Evolutionary conservation across 2,329 filamentous ascomycete species (phyloP).

Genomic region (Aspergillus sp.): DNA sequence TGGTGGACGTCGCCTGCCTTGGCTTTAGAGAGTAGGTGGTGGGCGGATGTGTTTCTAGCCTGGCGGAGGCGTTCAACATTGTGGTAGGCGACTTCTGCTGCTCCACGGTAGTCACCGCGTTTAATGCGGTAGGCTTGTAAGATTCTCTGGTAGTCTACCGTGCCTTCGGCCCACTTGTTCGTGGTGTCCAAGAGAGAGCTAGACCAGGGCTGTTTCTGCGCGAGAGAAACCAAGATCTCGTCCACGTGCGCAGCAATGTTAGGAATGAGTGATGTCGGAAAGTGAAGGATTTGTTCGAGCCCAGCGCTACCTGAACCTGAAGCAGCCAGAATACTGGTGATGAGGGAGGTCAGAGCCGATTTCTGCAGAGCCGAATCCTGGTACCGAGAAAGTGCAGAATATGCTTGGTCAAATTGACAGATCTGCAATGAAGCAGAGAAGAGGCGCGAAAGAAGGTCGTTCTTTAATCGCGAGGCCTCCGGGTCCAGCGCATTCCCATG

Average conservation of each 20-base stretch:
- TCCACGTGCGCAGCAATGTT: constrained; percentile 78
- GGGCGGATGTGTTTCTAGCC: constrained; percentile 33
- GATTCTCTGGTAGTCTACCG: constrained; percentile 78
- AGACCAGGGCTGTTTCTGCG: constrained; percentile 67
- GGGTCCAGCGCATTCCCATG: constrained; percentile 32
- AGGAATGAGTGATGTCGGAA: constrained; percentile 66
- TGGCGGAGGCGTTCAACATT: constrained; percentile 53
- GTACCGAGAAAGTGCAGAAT: constrained; percentile 73
- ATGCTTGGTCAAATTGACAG: constrained; percentile 78
- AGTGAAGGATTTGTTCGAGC: constrained; percentile 63
- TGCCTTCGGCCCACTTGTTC: constrained; percentile 32
- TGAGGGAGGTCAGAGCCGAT: constrained; percentile 68
- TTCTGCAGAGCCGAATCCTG: constrained; percentile 70
- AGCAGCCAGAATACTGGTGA: constrained; percentile 46
- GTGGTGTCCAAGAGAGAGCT: constrained; percentile 41
- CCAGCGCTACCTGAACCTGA: constrained; percentile 41
- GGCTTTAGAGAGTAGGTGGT: constrained; percentile 37
- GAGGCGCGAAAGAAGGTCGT: constrained; percentile 76
- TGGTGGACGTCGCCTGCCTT: constrained; percentile 33
- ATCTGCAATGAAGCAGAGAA: constrained; percentile 81
- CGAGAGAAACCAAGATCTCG: constrained; percentile 70
- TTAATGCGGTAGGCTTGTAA: constrained; percentile 88
- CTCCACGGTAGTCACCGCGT: constrained; percentile 81
- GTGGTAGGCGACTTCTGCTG: constrained; percentile 58
- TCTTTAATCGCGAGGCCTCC: constrained; percentile 49